A percentile compares a stretch with the other conserved stretches of the same genome.
Evolutionary conservation across 129 eudicot genomes (phyloP).

Genomic region (Chrysanthemum seticuspe): DNA sequence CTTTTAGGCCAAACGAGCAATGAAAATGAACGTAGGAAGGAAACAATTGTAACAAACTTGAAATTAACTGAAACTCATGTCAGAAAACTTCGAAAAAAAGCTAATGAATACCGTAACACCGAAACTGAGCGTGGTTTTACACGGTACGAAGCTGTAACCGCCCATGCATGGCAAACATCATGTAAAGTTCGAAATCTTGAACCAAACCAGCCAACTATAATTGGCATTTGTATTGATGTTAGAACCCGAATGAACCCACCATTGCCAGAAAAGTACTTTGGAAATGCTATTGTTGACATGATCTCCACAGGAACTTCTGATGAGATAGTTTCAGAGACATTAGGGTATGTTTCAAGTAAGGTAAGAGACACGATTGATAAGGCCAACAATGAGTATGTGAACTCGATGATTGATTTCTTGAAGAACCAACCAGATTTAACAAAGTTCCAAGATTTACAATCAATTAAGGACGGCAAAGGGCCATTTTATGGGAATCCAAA

Average conservation of each 20-base stretch:
- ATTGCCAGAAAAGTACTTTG: conserved; percentile 52
- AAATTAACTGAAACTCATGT: conserved; percentile 37
- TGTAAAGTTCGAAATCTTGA: conserved; percentile 46
- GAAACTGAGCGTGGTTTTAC: conserved; percentile 27
- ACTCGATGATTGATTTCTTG: conserved; percentile 46
- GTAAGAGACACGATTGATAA: conserved; percentile 39
- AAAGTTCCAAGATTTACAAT: conserved; percentile 39
- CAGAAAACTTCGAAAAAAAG: conserved; percentile 40
- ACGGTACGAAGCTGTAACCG: conserved; percentile 53
- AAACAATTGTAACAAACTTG: conserved; percentile 38
- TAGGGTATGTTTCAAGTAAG: conserved; percentile 41
- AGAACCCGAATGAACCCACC: conserved; percentile 53
- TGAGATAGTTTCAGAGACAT: conserved; percentile 40
- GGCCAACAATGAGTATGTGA: conserved; percentile 45
- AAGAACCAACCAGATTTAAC: conserved; percentile 47
- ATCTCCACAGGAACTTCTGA: conserved; percentile 37
- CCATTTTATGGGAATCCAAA: conserved; percentile 50
- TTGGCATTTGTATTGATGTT: conserved; percentile 35
- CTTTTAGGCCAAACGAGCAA: conserved; percentile 33
- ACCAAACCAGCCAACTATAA: conserved; percentile 35
- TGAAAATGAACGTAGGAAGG: conserved; percentile 28
- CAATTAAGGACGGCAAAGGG: conserved; percentile 24
- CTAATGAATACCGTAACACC: conserved; percentile 19
- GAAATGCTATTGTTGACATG: conserved; percentile 61
- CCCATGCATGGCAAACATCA: conserved; percentile 61